Percentiles rank a stretch among this genome's conserved stretches.
phyloP scores from a whole-genome alignment of 805 yeast genomes.

The Saturnispora hagleri region DNA sequence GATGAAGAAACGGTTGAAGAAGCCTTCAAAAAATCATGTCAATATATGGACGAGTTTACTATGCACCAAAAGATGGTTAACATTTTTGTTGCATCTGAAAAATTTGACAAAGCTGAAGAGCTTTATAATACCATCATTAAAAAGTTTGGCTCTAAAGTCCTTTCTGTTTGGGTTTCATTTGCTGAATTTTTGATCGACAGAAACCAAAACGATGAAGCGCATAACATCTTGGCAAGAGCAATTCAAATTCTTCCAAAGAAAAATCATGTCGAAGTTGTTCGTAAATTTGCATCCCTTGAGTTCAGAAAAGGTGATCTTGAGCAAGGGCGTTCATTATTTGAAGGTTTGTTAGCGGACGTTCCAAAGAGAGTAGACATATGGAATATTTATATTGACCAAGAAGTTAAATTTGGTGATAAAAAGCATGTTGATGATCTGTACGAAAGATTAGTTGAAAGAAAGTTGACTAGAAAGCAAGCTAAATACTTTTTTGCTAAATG shows the following conservation, averaged over 20 bases:
- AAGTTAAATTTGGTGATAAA: conserved; percentile 62
- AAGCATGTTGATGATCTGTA: conserved; percentile 67
- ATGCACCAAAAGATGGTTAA: conserved; percentile 75
- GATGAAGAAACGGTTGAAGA: conserved; percentile 72
- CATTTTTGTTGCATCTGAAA: conserved; percentile 68
- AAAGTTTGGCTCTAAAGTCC: conserved; percentile 64
- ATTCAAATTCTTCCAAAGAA: conserved; percentile 62
- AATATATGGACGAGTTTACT: conserved; percentile 79
- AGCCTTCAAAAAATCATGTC: conserved; percentile 74
- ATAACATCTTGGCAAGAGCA: conserved; percentile 64
- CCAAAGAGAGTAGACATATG: conserved; percentile 90
- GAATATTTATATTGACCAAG: conserved; percentile 94
- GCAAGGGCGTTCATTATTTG: conserved; percentile 90
- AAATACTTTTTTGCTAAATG: conserved; percentile 91
- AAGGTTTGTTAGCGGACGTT: conserved; percentile 81
- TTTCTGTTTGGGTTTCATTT: conserved; percentile 73
- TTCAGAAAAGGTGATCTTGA: conserved; percentile 83
- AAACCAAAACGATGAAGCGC: conserved; percentile 50
- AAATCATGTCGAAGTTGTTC: conserved; percentile 69
- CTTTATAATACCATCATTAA: conserved; percentile 61
- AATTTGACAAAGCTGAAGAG: conserved; percentile 57
- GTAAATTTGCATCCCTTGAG: conserved; percentile 84
- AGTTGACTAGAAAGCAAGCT: conserved; percentile 79
- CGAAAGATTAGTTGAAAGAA: conserved; percentile 64
- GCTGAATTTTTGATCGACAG: conserved; percentile 67